Evolutionary conservation across 768 basidiomycete species (phyloP), one percentile per base, ranked within the genome.

Genomic region (Gymnopilus dilepis): DNA sequence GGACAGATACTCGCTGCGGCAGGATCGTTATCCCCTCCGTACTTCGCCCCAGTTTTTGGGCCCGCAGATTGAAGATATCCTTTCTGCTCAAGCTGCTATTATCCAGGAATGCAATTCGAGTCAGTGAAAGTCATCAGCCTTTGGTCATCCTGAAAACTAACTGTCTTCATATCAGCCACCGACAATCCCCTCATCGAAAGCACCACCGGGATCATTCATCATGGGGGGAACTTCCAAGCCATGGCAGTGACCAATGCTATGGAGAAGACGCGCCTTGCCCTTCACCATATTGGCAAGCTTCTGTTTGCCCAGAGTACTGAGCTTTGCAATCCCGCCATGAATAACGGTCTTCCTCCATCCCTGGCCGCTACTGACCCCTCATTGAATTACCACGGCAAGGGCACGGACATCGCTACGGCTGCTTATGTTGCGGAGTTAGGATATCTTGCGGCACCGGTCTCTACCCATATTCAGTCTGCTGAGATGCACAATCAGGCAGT

Each of bases 161-260:
- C 26, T 59, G 6, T 48, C 6, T 24, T 42, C 31, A 6, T 64
- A 62, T n/a, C 62, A 91, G 89, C 91, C 22, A 94, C 92, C 24
- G 92, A 94, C 68, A 94, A 94, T 69, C 92, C 92, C 11, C 82
- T 94, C 40, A 79, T 92, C 60, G 89, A 92, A 68, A 84, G 84
- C 19, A 82, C 88, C 56, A 85, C 85, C 28, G 85, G 84, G 2
- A 72, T 78, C 37, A 80, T 90, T 13, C 88, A 92, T 69, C 87
- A 91, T 64, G 91, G 90, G 26, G 94, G 94, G 13, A 95, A 95
- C 73, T 95, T 96, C 82, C 94, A 91, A 72, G 90, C 90, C 0
- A 91, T 91, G 86, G 82, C 88, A 12, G 83, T 92, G 43, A 88
- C 88, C 12, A 85, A 75, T 59, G 88, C 91, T 11, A 94, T 95